Evolutionary conservation across 2,329 filamentous ascomycete species (phyloP), one percentile per base, ranked within the genome.

Genomic region (Microdochium bolleyi): DNA sequence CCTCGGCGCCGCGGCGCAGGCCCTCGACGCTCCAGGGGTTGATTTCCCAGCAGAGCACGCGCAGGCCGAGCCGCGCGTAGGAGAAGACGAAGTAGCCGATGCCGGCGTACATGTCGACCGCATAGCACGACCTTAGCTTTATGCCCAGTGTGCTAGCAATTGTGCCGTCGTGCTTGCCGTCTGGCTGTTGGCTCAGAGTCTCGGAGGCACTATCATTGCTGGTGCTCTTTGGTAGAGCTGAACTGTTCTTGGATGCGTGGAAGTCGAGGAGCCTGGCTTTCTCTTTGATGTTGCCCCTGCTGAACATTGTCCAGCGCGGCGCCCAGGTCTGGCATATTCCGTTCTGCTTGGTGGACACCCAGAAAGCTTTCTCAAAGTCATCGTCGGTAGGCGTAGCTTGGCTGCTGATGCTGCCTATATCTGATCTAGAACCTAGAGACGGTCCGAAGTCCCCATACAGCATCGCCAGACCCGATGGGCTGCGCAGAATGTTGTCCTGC

Each of bases 41-140:
- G 48, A 96, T 73, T 69, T 97, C 92, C 88, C 89, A 97, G 60
- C 90, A 89, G 44, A 94, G 73, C 1, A 96, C 86, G 49, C 79
- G 72, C 61, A 92, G 72, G 0, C 89, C 90, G 19, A 86, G 79
- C 54, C 74, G 77, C 7, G 85, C 79, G 69, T 96, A 96, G 30
- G 83, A 88, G 63, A 96, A 95, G 3, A 87, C 82, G 69, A 97
- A 96, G 70, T 96, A 96, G 4, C 92, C 92, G 58, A 96, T 96
- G 0, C 92, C 92, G 0, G 88, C 89, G 71, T 95, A 96, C 55
- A 97, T 72, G 67, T 97, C 92, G 1, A 95, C 80, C 0, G 85
- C 82, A 67, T 77, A 83, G 3, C 64, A 66, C 1, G 53, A 13
- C 7, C 53, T 48, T 25, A 63, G 27, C 8, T 52, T 37, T 13